Evolutionary conservation across 352 stramenopile species (phyloP).

Genomic region (Globisporangium solare): DNA sequence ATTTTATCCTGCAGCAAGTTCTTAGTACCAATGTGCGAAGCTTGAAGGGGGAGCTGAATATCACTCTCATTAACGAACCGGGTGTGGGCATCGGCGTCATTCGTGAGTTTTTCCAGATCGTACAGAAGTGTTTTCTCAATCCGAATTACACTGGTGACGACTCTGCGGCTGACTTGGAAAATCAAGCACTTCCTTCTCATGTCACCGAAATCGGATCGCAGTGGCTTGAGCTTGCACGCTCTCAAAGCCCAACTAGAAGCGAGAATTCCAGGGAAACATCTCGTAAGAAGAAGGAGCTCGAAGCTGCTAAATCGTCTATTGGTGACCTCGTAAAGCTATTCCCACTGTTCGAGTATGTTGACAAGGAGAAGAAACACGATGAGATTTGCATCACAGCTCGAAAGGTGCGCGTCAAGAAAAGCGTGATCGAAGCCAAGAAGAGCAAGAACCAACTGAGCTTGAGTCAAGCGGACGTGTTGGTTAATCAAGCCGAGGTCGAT

Average conservation of each 20-base stretch:
- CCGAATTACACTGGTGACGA: conserved; percentile 10
- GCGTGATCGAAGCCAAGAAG: conserved; percentile 34
- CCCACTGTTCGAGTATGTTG: conserved; percentile 49
- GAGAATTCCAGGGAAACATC: conserved; percentile 11
- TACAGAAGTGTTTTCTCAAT: conserved; percentile 58
- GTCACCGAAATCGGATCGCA: conserved; percentile 53
- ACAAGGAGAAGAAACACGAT: conserved; percentile 20
- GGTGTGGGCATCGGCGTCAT: conserved; percentile 58
- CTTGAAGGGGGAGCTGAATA: conserved; percentile 59
- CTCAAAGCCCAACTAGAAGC: conserved; percentile 19
- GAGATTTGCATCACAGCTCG: conserved; percentile 35
- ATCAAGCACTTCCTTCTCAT: conserved; percentile 19
- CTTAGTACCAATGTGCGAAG: conserved; percentile 36
- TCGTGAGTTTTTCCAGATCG: conserved; percentile 73
- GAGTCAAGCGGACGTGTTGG: conserved; percentile 33
- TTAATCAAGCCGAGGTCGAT: conserved; percentile 27
- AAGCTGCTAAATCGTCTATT: conserved; percentile 3
- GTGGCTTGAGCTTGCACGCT: conserved; percentile 55
- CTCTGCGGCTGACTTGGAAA: neutral
- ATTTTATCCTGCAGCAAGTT: conserved; percentile 71
- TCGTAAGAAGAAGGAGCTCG: neutral
- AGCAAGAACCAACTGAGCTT: conserved; percentile 26
- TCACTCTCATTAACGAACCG: conserved; percentile 65
- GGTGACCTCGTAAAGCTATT: conserved; percentile 37
- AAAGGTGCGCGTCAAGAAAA: conserved; percentile 22